A percentile compares a stretch with the other conserved stretches of the same genome.
Conservation (phyloP, 176 grass and related monocot genomes). For the Urochloa ruziziensis region DNA sequence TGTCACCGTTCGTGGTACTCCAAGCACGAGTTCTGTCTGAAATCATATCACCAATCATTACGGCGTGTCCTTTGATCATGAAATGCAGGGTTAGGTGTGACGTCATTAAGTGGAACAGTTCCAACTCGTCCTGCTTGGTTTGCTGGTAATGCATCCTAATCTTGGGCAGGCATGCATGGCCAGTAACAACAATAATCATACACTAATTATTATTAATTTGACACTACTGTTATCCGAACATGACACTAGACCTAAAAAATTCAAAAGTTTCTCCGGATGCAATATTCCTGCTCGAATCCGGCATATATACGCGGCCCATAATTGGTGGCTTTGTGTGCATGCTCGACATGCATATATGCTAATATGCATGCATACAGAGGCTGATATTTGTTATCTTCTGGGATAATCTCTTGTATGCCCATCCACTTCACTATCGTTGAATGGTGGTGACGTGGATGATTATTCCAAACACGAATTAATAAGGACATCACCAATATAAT, state of each 20-base stretch:
- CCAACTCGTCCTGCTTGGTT: background rate
- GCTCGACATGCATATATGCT: too few species aligned
- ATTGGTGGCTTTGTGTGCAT: background rate
- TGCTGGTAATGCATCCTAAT: slow-evolving; percentile 38
- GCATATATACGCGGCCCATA: background rate
- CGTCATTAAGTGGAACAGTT: slow-evolving; percentile 15
- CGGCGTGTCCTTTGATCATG: background rate
- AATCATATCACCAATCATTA: slow-evolving; percentile 19
- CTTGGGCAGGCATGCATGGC: background rate
- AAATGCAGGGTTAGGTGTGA: slow-evolving; percentile 27
- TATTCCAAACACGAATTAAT: background rate
- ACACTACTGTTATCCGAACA: background rate
- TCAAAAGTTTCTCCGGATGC: background rate
- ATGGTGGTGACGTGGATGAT: slow-evolving; percentile 1
- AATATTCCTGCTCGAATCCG: slow-evolving; percentile 29
- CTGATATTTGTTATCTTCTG: background rate
- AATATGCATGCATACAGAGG: too few species aligned
- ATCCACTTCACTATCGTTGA: slow-evolving; percentile 4
- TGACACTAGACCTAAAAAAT: slow-evolving; percentile 16
- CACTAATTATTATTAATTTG: background rate
- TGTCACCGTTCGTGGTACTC: background rate
- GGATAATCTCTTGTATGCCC: background rate
- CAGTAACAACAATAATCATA: background rate
- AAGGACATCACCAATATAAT: background rate
- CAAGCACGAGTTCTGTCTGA: background rate